These are phyloP conservation scores for Scedosporium boydii DNA, from an alignment of 2,329 filamentous ascomycete species.

Conservation along the genomic window DNA sequence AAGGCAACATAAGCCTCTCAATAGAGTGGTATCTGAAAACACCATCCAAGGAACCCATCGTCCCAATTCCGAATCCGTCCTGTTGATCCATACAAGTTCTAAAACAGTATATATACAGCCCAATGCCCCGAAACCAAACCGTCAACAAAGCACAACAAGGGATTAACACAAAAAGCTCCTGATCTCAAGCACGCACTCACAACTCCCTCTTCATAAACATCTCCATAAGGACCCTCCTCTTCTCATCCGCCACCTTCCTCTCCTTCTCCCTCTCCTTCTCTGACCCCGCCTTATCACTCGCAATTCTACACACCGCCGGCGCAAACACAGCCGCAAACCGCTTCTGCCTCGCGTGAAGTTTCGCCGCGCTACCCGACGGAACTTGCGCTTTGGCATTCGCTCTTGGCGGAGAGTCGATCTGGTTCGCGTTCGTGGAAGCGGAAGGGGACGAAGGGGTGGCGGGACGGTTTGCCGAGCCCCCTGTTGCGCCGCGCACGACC, in stretches of 20 bases:
- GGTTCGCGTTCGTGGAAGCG: constrained; percentile 29
- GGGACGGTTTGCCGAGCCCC: constrained; percentile 6
- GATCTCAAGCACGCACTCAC: background rate
- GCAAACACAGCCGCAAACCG: constrained; percentile 58
- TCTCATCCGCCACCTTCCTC: constrained; percentile 49
- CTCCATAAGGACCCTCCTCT: constrained; percentile 58
- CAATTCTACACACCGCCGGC: constrained; percentile 47
- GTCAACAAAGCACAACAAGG: background rate
- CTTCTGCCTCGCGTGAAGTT: constrained; percentile 48
- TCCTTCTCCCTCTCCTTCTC: constrained; percentile 38
- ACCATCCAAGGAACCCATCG: no score
- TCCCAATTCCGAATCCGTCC: no score
- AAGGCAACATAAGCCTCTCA: no score
- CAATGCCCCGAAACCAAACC: background rate
- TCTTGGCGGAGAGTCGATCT: constrained; percentile 18
- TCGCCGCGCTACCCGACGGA: constrained; percentile 21
- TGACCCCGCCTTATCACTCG: constrained; percentile 12
- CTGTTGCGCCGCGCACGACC: constrained; percentile 10
- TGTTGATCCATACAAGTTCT: no score
- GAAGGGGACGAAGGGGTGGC: constrained; percentile 20
- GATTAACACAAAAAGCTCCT: background rate
- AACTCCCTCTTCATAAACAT: constrained; percentile 44
- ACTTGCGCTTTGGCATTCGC: constrained; percentile 10
- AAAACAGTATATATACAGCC: background rate
- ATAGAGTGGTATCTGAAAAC: no score